Evolutionary conservation across 208 protist species (phyloP), one percentile per base, ranked within the genome.

Genomic region (Tritrichomonas musculus): DNA sequence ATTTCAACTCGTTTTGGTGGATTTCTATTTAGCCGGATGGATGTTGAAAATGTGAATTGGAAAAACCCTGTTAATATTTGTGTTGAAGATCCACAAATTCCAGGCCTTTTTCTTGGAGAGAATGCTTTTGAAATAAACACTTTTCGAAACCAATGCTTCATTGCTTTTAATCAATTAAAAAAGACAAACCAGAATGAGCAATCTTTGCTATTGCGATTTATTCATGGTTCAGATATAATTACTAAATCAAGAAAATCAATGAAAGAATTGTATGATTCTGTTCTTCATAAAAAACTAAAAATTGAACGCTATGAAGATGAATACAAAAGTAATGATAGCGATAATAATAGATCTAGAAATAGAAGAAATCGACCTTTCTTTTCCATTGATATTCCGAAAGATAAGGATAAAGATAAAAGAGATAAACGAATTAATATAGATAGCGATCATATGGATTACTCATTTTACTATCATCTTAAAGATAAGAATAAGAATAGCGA

Each of bases 61-160:
- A 53, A 57, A 39, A 30, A 44, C 4, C 77, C 77, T 17, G 30
- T 88, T 30, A 88, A 44, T 5, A 17, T 88, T 8, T 88, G 77
- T 20, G 30, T 88, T 39, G 77, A 88, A 57, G 77, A 88, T 88
- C 77, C 77, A 88, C 77, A 88, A 50, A 11, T 88, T 36, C 41
- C 47, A 39, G 77, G 77, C n/a, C 53, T 57, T 50, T 88, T 88
- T 49, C 47, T 88, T 39, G 77, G 77, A 20, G 77, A 88, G 27
- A 88, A 88, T 17, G 41, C 77, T 60, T 88, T 88, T 39, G 47
- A 44, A n/a, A 60, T 11, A 20, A 0, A 13, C 0, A 14, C 33
- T 8, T 88, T 88, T 60, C 41, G 77, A 39, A 20, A 5, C 25
- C 11, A 14, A 53, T 88, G 77, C 27, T 33, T 57, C 39, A 30